These are phyloP conservation scores for Auricularia sp. DNA, from an alignment of 768 basidiomycete genomes.

Conservation along the genomic window DNA sequence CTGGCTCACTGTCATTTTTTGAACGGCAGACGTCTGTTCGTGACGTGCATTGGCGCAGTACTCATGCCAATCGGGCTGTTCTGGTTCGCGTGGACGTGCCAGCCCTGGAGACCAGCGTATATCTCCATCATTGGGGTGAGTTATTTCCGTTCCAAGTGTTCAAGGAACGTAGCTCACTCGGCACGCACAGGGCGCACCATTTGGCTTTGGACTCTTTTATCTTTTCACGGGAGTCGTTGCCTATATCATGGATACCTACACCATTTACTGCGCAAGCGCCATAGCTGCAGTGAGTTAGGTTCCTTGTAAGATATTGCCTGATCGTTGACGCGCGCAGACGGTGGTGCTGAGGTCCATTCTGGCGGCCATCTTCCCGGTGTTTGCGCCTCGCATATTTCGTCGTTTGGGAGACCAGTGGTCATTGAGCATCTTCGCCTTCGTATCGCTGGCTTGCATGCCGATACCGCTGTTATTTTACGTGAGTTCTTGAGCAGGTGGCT, in stretches of 20 bases:
- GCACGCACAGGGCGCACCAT: conserved; percentile 37
- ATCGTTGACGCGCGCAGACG: conserved; percentile 52
- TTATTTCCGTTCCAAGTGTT: neutral
- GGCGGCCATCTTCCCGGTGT: conserved; percentile 54
- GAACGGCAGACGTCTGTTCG: conserved; percentile 41
- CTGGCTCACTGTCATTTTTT: neutral
- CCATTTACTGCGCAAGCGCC: conserved; percentile 33
- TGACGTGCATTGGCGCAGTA: conserved; percentile 44
- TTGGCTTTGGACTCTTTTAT: conserved; percentile 55
- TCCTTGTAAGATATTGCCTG: neutral
- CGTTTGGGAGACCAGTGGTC: conserved; percentile 47
- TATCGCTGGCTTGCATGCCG: conserved; percentile 42
- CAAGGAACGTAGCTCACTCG: neutral
- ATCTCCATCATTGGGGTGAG: conserved; percentile 46
- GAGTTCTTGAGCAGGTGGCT: conserved; percentile 16
- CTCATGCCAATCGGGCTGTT: conserved; percentile 49
- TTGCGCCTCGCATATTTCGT: conserved; percentile 43
- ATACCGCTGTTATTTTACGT: conserved; percentile 50
- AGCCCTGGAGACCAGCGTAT: conserved; percentile 50
- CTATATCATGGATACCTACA: conserved; percentile 66
- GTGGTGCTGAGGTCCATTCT: conserved; percentile 55
- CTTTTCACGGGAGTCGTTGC: conserved; percentile 56
- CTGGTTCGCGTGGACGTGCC: conserved; percentile 57
- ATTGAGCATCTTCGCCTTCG: conserved; percentile 43
- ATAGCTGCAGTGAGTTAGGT: neutral